Conservation (phyloP, 2,329 filamentous ascomycete species). For the Fusarium palustre region DNA sequence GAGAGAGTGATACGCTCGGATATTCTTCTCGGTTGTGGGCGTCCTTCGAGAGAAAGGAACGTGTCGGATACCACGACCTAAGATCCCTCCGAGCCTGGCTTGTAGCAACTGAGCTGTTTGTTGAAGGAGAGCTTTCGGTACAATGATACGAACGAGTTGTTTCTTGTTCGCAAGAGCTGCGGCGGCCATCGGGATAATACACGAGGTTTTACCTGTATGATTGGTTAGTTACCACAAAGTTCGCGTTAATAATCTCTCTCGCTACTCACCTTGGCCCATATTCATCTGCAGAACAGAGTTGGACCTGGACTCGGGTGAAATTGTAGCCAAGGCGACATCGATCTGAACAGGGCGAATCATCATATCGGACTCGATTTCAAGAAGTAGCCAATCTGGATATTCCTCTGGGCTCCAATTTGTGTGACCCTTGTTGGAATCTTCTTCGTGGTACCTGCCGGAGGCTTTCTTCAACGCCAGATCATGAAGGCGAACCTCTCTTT, state of each 20-base stretch:
- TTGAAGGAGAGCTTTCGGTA: constrained; percentile 67
- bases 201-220: constrained; percentile 65
- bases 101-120: constrained; percentile 70
- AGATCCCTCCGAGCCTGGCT: constrained; percentile 64
- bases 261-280: constrained; percentile 68
- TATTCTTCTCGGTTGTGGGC: constrained; percentile 48
- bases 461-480: constrained; percentile 64
- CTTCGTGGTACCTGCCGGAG: constrained; percentile 62
- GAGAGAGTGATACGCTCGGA: constrained; percentile 49
- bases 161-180: constrained; percentile 58
- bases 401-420: constrained; percentile 66
- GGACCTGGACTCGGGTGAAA: constrained; percentile 60
- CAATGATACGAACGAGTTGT: constrained; percentile 65
- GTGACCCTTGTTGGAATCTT: constrained; percentile 57
- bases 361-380: constrained; percentile 74
- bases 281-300: constrained; percentile 75
- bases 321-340: constrained; percentile 71
- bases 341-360: constrained; percentile 72
- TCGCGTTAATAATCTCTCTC: neutral
- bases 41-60: constrained; percentile 68
- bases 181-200: constrained; percentile 65
- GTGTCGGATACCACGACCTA: constrained; percentile 65
- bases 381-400: constrained; percentile 71
- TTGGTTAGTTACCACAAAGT: neutral
- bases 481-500: constrained; percentile 60